A percentile compares a stretch with the other conserved stretches of the same genome.
These are phyloP conservation scores for carrot (Daucus carota) DNA, from an alignment of 129 eudicot species.

Conservation along the genomic window DH1_v3.0 NC_030387.2:6926001-6926500, in stretches of 20 bases:
- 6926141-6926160: too few species aligned
- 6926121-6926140: too few species aligned
- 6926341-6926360: constrained; percentile 72
- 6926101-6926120: too few species aligned
- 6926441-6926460: not conserved
- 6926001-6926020: constrained; percentile 90
- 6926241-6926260: too few species aligned
- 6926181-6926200: too few species aligned
- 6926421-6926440: not conserved
- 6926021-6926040: constrained; percentile 90
- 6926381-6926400: constrained; percentile 82
- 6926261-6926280: not conserved
- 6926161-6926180: too few species aligned
- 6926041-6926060: constrained; percentile 35
- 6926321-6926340: constrained; percentile 80
- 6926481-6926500: not conserved
- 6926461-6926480: not conserved
- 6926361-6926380: constrained; percentile 92
- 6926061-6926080: too few species aligned
- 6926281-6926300: not conserved
- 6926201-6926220: too few species aligned
- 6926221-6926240: too few species aligned
- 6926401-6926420: constrained; percentile 50
- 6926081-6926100: too few species aligned
- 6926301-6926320: not conserved